Base-by-base conservation (phyloP, 139 green algal species). In the Chlorella sorokiniana region DNA sequence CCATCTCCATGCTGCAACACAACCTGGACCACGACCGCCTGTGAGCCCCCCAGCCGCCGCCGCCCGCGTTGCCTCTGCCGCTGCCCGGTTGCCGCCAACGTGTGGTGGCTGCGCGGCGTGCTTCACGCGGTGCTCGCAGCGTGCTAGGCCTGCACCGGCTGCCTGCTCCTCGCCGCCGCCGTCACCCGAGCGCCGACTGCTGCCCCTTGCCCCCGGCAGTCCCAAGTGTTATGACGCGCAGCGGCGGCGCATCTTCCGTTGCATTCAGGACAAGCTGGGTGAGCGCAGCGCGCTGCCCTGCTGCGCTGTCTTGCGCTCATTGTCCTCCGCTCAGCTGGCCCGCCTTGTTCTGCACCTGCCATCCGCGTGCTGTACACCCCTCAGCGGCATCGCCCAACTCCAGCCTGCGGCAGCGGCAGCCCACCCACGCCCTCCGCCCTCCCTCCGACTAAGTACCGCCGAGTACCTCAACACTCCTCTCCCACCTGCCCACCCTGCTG, bases 1-100 rank as follows among this genome's bases (percentile, higher is more conserved):
- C 75, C 40, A 79, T 79, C 52, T 84, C 75, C 20, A 86, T 86
- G 82, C 63, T 86, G 31, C 33, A 79, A 4, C 82, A 86, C 76
- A 77, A 82, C 52, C 52, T 83, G n/a, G 81, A 86, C 35, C 65
- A 83, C 33, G 44, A 56, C 31, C 35, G 73, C 4, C 10, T 37
- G 73, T 79, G 73, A 68, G 73, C 2, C 16, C 18, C 18, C 22
- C 18, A 31, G 56, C 56, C n/a, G 56, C 56, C n/a, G 56, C 23
- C 18, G 18, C 56, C 18, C 22, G 56, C 56, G 6, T 29, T 65
- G 56, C 56, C 56, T 10, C 29, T 31, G 56, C 18, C 11, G 14
- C 11, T 25, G 48, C 14, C 14, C 48, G 48, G 14, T 11, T 59
- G 48, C 48, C 48, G 16, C 48, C 11, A 11, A 25, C 14, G 48